These are phyloP conservation scores for Rhododendron kiyosumense DNA, from an alignment of 148 eudicot genomes.

Conservation along the genomic window DNA sequence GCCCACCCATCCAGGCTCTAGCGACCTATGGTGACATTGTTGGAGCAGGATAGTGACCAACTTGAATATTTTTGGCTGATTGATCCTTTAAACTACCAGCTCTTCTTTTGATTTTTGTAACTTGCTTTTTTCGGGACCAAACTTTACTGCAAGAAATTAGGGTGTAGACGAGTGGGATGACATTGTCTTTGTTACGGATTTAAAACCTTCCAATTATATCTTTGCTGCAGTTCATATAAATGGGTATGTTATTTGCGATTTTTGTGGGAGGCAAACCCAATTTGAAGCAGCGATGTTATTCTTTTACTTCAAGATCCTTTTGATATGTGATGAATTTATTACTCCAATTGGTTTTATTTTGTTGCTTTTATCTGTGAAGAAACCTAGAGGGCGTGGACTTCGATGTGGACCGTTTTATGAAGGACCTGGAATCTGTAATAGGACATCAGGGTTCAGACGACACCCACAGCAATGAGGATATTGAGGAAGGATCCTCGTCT, in stretches of 20 bases:
- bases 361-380: slow-evolving; percentile 25
- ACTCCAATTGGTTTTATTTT: background rate
- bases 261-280: background rate
- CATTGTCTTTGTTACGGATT: background rate
- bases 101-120: background rate
- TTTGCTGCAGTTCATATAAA: background rate
- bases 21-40: background rate
- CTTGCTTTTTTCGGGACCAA: background rate
- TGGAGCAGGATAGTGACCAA: background rate
- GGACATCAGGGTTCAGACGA: slow-evolving; percentile 33
- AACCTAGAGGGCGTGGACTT: slow-evolving; percentile 55
- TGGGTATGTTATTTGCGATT: background rate
- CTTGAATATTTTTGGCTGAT: background rate
- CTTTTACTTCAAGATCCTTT: background rate
- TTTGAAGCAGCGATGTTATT: background rate
- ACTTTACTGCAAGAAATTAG: background rate
- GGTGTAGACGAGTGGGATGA: background rate
- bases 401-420: slow-evolving; percentile 78
- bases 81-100: background rate
- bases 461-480: slow-evolving; percentile 38
- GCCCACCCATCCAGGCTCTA: background rate
- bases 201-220: background rate
- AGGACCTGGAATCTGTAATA: slow-evolving; percentile 71
- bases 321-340: background rate
- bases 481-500: slow-evolving; percentile 53